Percentiles rank a stretch among this genome's conserved stretches.
Conservation (phyloP, 768 basidiomycete genomes). For the Cytidiella melzeri region DNA sequence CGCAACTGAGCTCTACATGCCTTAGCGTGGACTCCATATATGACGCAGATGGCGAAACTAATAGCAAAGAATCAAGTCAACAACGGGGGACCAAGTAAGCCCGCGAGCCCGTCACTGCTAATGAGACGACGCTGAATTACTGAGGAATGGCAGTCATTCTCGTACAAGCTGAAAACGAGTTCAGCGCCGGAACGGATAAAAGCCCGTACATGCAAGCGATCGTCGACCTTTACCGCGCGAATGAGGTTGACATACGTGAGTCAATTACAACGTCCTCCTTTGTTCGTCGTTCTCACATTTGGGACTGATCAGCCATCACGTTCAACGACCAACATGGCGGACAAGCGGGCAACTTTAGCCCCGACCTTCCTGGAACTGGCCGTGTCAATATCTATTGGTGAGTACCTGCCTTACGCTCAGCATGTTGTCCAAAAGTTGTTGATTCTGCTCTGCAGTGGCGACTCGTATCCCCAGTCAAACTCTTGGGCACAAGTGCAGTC, state of each 20-base stretch:
- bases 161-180: conserved; percentile 53
- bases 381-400: conserved; percentile 47
- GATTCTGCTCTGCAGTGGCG: conserved; percentile 30
- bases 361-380: conserved; percentile 37
- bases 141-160: conserved; percentile 45
- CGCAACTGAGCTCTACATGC: neutral
- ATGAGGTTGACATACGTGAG: conserved; percentile 44
- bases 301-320: conserved; percentile 42
- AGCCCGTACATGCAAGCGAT: conserved; percentile 47
- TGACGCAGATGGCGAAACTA: conserved; percentile 43
- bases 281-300: too few species aligned
- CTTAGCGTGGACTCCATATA: conserved; percentile 50
- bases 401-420: conserved; percentile 4
- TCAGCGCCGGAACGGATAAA: conserved; percentile 34
- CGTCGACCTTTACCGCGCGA: conserved; percentile 37
- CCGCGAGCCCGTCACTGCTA: too few species aligned
- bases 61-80: conserved; percentile 52
- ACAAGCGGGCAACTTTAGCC: conserved; percentile 42
- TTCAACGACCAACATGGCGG: conserved; percentile 47
- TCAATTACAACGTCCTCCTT: too few species aligned
- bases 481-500: conserved; percentile 46
- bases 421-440: neutral
- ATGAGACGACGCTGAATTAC: too few species aligned
- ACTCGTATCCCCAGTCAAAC: conserved; percentile 45
- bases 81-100: conserved; percentile 51